phyloP scores from a whole-genome alignment of 1,284 basidiomycete genomes.

The Abortiporus biennis region DNA sequence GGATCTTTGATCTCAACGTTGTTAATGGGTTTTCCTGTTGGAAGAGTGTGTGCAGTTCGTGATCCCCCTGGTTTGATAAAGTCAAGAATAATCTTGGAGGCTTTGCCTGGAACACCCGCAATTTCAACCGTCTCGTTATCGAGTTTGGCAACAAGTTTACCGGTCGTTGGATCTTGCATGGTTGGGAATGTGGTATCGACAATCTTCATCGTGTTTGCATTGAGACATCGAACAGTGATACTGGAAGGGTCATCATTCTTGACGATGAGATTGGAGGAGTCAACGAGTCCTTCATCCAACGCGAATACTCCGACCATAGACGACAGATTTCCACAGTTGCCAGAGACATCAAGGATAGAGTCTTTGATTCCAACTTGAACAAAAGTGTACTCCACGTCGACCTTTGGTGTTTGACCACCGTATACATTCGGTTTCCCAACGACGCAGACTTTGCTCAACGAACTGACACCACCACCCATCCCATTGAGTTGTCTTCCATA shows the following conservation, averaged over 20 bases:
- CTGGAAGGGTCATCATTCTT: not conserved
- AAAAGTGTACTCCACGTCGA: constrained; percentile 65
- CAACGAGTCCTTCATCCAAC: constrained; percentile 46
- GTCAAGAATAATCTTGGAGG: constrained; percentile 60
- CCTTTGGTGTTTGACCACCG: constrained; percentile 29
- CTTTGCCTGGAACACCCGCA: constrained; percentile 61
- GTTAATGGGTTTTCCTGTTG: constrained; percentile 42
- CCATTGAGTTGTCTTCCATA: constrained; percentile 76
- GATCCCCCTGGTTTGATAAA: constrained; percentile 65
- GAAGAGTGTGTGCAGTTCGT: constrained; percentile 64
- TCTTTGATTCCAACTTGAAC: constrained; percentile 51
- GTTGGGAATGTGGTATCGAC: constrained; percentile 65
- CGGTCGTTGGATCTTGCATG: too few relatives aligned
- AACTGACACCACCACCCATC: constrained; percentile 78
- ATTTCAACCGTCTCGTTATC: constrained; percentile 30
- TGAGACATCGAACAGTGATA: constrained; percentile 42
- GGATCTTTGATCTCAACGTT: constrained; percentile 5
- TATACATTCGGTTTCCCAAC: constrained; percentile 43
- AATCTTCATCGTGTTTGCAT: constrained; percentile 63
- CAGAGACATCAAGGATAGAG: constrained; percentile 50
- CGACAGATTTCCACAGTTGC: constrained; percentile 67
- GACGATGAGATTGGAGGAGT: constrained; percentile 11
- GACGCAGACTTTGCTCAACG: constrained; percentile 76
- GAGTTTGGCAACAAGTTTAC: constrained; percentile 27
- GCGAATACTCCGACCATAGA: constrained; percentile 66